phyloP scores from a whole-genome alignment of 192 early-diverging fungal genomes.

The Podochytrium sp. region DNA sequence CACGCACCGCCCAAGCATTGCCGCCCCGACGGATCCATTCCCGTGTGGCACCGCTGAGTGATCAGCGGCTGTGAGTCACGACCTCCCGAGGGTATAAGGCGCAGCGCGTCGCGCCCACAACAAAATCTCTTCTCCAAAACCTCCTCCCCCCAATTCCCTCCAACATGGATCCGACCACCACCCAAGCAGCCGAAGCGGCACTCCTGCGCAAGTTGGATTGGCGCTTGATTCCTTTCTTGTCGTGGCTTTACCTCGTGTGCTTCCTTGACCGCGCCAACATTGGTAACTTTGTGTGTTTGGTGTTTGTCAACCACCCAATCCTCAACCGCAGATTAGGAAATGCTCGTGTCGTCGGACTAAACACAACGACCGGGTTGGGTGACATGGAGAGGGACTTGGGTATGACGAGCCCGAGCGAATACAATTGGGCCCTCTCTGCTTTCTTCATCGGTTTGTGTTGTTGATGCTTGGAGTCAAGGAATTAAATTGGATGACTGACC shows the following conservation, averaged over 20 bases:
- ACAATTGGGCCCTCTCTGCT: constrained; percentile 66
- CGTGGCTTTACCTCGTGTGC: constrained; percentile 27
- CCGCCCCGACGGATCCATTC: too few species aligned
- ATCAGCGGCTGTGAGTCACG: too few species aligned
- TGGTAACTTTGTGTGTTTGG: not conserved
- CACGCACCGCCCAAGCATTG: too few species aligned
- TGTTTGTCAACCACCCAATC: not conserved
- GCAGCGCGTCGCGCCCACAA: too few species aligned
- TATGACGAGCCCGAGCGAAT: constrained; percentile 43
- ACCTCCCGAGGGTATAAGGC: too few species aligned
- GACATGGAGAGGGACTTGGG: constrained; percentile 11
- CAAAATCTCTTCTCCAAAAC: too few species aligned
- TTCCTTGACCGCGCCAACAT: constrained; percentile 39
- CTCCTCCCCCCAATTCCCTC: too few species aligned
- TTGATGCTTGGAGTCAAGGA: too few species aligned
- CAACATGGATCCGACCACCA: not conserved
- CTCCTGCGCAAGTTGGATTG: constrained; percentile 38
- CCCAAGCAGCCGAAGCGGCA: not conserved
- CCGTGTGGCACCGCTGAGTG: too few species aligned
- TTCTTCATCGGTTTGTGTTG: constrained; percentile 62
- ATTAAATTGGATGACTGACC: constrained; percentile 5
- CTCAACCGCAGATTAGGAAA: too few species aligned
- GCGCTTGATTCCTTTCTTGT: constrained; percentile 32
- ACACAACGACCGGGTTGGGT: not conserved
- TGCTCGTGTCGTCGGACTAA: not conserved